Evolutionary conservation across 2,329 filamentous ascomycete genomes (phyloP).

Genomic region (Calonectria pseudoturangicola): DNA sequence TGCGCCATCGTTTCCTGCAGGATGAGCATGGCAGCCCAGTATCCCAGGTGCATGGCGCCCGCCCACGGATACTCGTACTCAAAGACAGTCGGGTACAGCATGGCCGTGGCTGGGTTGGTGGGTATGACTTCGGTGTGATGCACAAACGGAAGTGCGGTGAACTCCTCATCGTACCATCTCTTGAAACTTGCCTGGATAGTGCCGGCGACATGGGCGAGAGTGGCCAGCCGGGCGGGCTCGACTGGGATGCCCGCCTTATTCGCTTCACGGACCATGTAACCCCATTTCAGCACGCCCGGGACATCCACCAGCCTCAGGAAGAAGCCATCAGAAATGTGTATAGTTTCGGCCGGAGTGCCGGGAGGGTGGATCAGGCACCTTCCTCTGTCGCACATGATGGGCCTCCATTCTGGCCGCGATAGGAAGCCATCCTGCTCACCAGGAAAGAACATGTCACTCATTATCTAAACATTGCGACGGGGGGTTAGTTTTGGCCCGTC

Average conservation of each 20-base stretch:
- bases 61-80: slow-evolving; percentile 58
- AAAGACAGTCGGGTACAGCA: slow-evolving; percentile 59
- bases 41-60: slow-evolving; percentile 60
- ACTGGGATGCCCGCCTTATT: slow-evolving; percentile 55
- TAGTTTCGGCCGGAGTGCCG: slow-evolving; percentile 47
- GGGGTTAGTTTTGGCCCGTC: slow-evolving; percentile 49
- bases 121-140: slow-evolving; percentile 55
- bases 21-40: slow-evolving; percentile 64
- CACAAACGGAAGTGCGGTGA: slow-evolving; percentile 49
- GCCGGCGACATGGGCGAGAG: slow-evolving; percentile 55
- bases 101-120: slow-evolving; percentile 52
- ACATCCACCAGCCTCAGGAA: slow-evolving; percentile 59
- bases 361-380: slow-evolving; percentile 54
- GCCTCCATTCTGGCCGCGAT: slow-evolving; percentile 60
- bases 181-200: slow-evolving; percentile 56
- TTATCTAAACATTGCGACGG: slow-evolving; percentile 57
- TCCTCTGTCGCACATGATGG: slow-evolving; percentile 54
- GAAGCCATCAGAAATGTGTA: slow-evolving; percentile 58
- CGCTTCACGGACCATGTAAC: slow-evolving; percentile 58
- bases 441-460: slow-evolving; percentile 62
- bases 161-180: slow-evolving; percentile 58
- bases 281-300: slow-evolving; percentile 57
- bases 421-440: slow-evolving; percentile 60
- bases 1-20: slow-evolving; percentile 61
- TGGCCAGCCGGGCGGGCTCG: slow-evolving; percentile 54